Evolutionary conservation across 768 basidiomycete genomes (phyloP).

Genomic region (Suillus fuscotomentosus): DNA sequence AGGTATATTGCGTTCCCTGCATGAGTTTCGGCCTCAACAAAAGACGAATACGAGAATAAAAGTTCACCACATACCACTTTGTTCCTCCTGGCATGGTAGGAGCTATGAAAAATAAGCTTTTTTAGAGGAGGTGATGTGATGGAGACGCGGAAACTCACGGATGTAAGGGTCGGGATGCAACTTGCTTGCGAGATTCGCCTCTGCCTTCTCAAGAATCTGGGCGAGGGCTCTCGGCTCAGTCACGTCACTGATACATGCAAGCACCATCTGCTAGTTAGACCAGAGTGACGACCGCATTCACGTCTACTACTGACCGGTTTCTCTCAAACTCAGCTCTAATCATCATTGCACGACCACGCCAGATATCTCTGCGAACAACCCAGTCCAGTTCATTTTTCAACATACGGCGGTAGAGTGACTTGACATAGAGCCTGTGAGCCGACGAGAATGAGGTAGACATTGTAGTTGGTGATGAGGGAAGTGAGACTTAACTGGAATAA

Average conservation of each 20-base stretch:
- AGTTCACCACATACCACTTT: conserved; percentile 72
- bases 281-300: conserved; percentile 7
- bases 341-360: conserved; percentile 80
- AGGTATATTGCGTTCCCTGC: conserved; percentile 81
- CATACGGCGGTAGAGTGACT: conserved; percentile 86
- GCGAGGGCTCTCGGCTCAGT: conserved; percentile 83
- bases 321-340: conserved; percentile 92
- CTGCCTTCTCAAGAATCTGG: conserved; percentile 74
- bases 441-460: conserved; percentile 70
- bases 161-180: conserved; percentile 93
- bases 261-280: background rate
- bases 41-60: background rate
- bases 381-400: conserved; percentile 89
- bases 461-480: conserved; percentile 7
- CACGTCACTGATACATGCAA: conserved; percentile 55
- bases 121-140: conserved; percentile 1
- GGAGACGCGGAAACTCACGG: conserved; percentile 53
- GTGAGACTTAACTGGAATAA: background rate
- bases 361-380: conserved; percentile 82
- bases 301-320: conserved; percentile 63
- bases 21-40: conserved; percentile 3
- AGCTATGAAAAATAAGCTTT: conserved; percentile 42
- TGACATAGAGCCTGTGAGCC: conserved; percentile 81
- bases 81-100: conserved; percentile 85
- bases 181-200: conserved; percentile 62